A percentile compares a stretch with the other conserved stretches of the same genome.
phyloP scores from a whole-genome alignment of 176 grass and related monocot species.

The Alopecurus myosuroides region DNA sequence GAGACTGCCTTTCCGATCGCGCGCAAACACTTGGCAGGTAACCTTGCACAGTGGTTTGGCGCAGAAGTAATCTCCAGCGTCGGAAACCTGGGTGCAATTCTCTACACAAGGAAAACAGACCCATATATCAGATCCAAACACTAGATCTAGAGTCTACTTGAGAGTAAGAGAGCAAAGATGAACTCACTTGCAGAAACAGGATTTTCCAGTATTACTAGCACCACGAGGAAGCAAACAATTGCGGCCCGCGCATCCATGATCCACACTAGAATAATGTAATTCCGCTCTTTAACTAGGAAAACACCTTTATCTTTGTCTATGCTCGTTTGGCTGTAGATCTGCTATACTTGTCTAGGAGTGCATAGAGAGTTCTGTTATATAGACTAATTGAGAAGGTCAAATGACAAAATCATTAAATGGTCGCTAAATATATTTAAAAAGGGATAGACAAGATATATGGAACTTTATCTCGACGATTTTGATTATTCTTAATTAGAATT shows the following conservation, averaged over 20 bases:
- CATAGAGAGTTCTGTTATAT: neutral
- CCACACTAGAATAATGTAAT: neutral
- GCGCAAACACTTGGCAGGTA: neutral
- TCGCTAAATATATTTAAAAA: neutral
- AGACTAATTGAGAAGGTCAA: neutral
- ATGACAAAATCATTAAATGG: neutral
- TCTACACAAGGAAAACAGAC: neutral
- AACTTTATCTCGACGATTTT: neutral
- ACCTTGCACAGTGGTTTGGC: neutral
- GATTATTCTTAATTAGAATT: neutral
- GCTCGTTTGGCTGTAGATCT: neutral
- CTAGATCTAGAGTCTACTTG: neutral
- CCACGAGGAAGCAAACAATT: neutral
- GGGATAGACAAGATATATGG: neutral
- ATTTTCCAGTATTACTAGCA: neutral
- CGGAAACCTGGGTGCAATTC: neutral
- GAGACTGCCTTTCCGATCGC: neutral
- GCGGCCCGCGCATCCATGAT: neutral
- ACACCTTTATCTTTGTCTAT: neutral
- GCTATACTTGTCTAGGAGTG: neutral
- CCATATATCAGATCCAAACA: neutral
- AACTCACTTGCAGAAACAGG: neutral
- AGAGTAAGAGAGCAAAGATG: neutral
- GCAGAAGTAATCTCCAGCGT: neutral
- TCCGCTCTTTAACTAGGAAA: neutral